Base-by-base conservation (phyloP, 768 basidiomycete genomes). In the Naganishia friedmannii region DNA sequence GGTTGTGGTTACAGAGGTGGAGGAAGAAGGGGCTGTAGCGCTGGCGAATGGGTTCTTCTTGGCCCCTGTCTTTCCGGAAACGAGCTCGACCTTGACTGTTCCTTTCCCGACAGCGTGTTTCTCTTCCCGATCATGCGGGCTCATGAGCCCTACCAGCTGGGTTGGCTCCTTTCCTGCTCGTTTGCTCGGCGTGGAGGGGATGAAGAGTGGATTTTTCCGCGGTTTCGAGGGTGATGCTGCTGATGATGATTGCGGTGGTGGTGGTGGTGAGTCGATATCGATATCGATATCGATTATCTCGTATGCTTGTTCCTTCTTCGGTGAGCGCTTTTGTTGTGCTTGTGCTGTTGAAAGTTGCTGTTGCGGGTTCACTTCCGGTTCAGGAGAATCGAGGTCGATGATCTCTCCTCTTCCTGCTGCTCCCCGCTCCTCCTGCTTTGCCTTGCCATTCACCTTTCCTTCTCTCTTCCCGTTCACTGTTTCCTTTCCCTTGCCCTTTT, bases 331-430 rank as follows among this genome's bases (percentile, higher is more conserved):
- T 13, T 10, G 21, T 26, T 29, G 42, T 26, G 42, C 42, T 28
- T 23, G 3, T 23, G 37, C 26, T 28, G 6, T 12, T 37, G 42
- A 17, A 21, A 5, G 4, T 29, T 48, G 32, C 63, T 6, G 4
- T 29, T 48, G 32, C 63, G 21, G 26, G 19, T 65, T 21, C n/a
- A 23, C 8, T 34, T n/a, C 28, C n/a, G 42, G 63, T 28, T 28
- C 42, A n/a, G 42, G 42, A 13, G 39, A 32, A 45, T 63, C 60
- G 31, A 63, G 39, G 21, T 66, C 65, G 23, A 66, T 66, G 9
- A 53, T n/a, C 48, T 53, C 65, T 26, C 19, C 63, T 2, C 28
- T 42, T 2, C 9, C 15, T 42, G 42, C 15, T 17, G 9, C 9
- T 42, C 42, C 42, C 15, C 42, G 2, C 15, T 42, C 9, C 42